Evolutionary conservation across 106 monocot genomes (phyloP), one percentile per base, ranked within the genome.

Genomic region (Cymbidium sinense): DNA sequence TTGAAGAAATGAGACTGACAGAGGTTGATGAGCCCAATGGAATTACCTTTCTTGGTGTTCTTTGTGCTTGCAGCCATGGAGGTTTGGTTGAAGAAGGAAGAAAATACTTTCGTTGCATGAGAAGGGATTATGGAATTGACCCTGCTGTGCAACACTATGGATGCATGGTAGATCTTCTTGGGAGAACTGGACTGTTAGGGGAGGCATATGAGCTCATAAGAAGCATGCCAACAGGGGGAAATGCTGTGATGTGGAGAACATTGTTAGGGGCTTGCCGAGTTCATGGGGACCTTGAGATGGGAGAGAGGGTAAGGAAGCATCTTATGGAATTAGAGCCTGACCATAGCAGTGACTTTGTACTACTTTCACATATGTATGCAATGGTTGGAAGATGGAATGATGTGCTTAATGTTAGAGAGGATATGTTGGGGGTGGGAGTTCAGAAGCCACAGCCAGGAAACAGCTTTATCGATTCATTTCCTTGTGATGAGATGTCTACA

Each of bases 81-180:
- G 91, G 91, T 11, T 35, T 91, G 64, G 78, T 91, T 2, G 81
- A 88, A 62, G 79, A 84, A 77, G 91, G 88, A 15, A 76, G 34
- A 72, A 61, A 61, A 58, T 82, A 86, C 73, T 86, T 86, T 9
- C 82, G 82, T 1, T 77, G 64, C 44, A 88, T 87, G 85, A 64
- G 13, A 28, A 81, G 74, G 15, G 83, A 85, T 25, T 74, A 75
- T 15, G 62, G 79, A 19, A 82, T 91, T n/a, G 76, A 34, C 19
- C 91, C 91, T 3, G 73, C 31, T 2, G 35, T 88, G 12, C 71
- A 44, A 50, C 91, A 91, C 64, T 91, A 86, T 47, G 91, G 91
- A 35, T 88, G 88, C 83, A 80, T 86, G 82, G 84, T 88, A 4
- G 88, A 91, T 81, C 79, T 91, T 21, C 88, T 91, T 8, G 86